Evolutionary conservation across 202 grass and related monocot species (phyloP), one percentile per base, ranked within the genome.

Genomic region (Setaria viridis): DNA sequence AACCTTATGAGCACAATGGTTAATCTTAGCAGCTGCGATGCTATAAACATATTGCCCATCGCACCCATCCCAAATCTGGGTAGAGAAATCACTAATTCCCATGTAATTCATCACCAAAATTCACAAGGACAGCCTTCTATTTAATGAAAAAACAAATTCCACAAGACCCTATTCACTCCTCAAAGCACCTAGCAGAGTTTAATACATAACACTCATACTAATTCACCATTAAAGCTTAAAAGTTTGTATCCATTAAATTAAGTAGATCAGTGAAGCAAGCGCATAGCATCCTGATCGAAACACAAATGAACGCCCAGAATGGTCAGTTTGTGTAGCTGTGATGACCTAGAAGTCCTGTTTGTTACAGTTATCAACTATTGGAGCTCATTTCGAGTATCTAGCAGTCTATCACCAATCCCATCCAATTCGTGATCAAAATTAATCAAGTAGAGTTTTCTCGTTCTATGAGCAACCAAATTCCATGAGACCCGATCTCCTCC

Each of bases 51-150:
- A 6, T 32, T 69, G 46, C 1, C 10, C 30, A 66, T 48, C 45
- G 7, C 62, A 79, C 9, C 35, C n/a, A 49, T 42, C 37, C 11
- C 32, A 55, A 66, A 7, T 70, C 10, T 75, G 62, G n/a, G 9
- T 57, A 83, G 0, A 74, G 4, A 53, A 83, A 86, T 59, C 48
- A 79, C 11, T 20, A 74, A 62, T 33, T 39, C 6, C 0, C 45
- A 73, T 63, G 16, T 7, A 75, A 20, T 59, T 74, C 2, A 42
- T 60, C 37, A 76, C 20, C 39, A 78, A 11, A 86, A 48, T 39
- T 54, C 21, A 82, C 14, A 60, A 17, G 13, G n/a, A 12, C 42
- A 76, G 4, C 2, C 55, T 70, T 33, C 1, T 13, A 43, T 54
- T 56, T n/a, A 16, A 45, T 3, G 17, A 58, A 39, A 8, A 63